These are phyloP conservation scores for Neurospora tetrasperma DNA, from an alignment of 495 filamentous ascomycete species.

Conservation along the genomic window DNA sequence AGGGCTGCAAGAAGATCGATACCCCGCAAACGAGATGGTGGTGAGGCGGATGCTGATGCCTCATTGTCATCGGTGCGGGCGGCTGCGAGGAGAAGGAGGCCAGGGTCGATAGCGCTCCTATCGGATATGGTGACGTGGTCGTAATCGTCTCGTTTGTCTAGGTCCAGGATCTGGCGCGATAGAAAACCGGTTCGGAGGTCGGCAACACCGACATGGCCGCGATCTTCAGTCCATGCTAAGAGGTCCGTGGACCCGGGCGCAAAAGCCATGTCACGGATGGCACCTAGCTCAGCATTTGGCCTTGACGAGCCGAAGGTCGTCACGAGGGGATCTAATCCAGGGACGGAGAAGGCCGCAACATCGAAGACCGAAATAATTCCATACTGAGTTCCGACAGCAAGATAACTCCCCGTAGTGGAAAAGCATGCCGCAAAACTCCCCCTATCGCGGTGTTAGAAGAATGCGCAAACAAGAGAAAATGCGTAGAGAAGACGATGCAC, in stretches of 20 bases:
- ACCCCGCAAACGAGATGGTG: conserved; percentile 1
- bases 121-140: conserved; percentile 36
- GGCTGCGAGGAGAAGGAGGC: conserved; percentile 19
- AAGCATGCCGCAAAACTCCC: conserved; percentile 49
- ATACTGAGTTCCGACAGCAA: conserved; percentile 49
- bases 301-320: conserved; percentile 46
- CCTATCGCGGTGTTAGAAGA: conserved; percentile 17
- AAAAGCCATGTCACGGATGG: conserved; percentile 85
- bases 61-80: neutral
- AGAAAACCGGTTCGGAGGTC: conserved; percentile 71
- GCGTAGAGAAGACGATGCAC: neutral
- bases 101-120: conserved; percentile 38
- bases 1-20: neutral
- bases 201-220: conserved; percentile 70
- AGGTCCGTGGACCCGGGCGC: conserved; percentile 84
- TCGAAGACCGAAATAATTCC: conserved; percentile 46
- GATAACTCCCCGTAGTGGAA: conserved; percentile 38
- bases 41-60: neutral
- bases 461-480: neutral
- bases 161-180: conserved; percentile 60
- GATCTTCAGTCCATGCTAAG: conserved; percentile 86
- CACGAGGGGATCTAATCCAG: conserved; percentile 29
- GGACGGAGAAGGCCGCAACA: conserved; percentile 24
- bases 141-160: conserved; percentile 51
- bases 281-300: conserved; percentile 52